Evolutionary conservation across 768 basidiomycete species (phyloP).

Genomic region (Xerocomellus dryophilus): DNA sequence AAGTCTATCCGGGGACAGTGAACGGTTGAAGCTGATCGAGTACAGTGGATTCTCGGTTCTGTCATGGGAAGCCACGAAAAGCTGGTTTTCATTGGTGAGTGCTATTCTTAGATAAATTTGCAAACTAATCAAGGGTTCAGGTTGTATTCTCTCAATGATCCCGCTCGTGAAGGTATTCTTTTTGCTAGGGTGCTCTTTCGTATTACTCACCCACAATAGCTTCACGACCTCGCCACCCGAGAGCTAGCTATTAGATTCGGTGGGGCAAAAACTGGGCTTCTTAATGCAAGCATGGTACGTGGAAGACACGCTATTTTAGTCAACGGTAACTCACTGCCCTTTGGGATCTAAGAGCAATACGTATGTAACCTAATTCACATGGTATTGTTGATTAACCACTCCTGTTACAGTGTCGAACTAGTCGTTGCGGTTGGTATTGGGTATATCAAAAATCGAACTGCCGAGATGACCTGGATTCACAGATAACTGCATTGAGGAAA

Average conservation of each 20-base stretch:
- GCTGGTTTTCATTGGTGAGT: constrained; percentile 62
- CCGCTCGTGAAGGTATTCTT: constrained; percentile 67
- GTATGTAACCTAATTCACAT: constrained; percentile 39
- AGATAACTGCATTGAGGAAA: constrained; percentile 74
- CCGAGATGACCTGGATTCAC: not conserved
- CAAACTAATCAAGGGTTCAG: constrained; percentile 32
- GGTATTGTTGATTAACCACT: not conserved
- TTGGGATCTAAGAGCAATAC: constrained; percentile 53
- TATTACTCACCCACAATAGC: constrained; percentile 34
- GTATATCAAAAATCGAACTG: not conserved
- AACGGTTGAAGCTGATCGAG: not conserved
- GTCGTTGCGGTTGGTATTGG: constrained; percentile 63
- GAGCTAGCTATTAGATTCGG: constrained; percentile 76
- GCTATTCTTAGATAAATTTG: not conserved
- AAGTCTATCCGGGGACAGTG: constrained; percentile 20
- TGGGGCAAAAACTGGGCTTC: constrained; percentile 69
- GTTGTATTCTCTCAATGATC: constrained; percentile 66
- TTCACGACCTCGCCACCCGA: constrained; percentile 74
- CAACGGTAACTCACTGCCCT: constrained; percentile 4
- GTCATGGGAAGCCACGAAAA: constrained; percentile 47
- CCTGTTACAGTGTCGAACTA: constrained; percentile 48
- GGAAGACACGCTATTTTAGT: not conserved
- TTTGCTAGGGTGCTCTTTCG: not conserved
- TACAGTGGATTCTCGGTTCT: constrained; percentile 56
- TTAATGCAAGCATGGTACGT: constrained; percentile 78